Base-by-base conservation (phyloP, 768 basidiomycete genomes). In the Pisolithus albus region DNA sequence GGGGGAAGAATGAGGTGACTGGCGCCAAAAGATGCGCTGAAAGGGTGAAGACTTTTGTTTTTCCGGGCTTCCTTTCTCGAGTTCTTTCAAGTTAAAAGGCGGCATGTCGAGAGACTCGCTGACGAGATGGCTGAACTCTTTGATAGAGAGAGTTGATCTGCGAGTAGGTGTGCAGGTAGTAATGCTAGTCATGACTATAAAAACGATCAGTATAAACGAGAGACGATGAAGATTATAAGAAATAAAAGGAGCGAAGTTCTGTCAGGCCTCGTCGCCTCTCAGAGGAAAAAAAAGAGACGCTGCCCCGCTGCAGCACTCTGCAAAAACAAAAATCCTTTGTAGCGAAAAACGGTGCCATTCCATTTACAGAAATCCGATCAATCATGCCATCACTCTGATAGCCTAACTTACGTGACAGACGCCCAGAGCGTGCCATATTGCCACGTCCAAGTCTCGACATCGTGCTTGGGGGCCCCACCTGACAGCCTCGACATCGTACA, bases 81-180 rank as follows among this genome's bases (percentile, higher is more conserved):
- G 16, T 19, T 36, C 19, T 15, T 34, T 11, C 5, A 34, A 34
- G 34, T 34, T 18, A 56, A 61, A 63, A 53, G 32, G 26, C 15
- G 52, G 42, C 23, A 60, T 36, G 51, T 69, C 66, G 11, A 65
- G 60, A 18, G 67, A 68, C 59, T 67, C 67, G 59, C 59, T 56
- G 53, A 69, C 56, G 58, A 69, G 61, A 52, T 65, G 66, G 54
- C 62, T 69, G 38, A 69, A 69, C 56, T 67, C 67, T 42, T 51
- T 65, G 48, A 69, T 36, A 4, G 65, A 52, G 50, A 66, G 55
- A 21, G 67, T 65, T 51, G 56, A 40, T 48, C 62, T 65, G 28
- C 60, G 56, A 5, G 62, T 50, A 46, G 46, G 15, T 8, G 43
- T 23, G 23, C 46, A 23, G 15, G 34, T 11, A 34, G 34, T 13